Percentiles rank a stretch among this genome's conserved stretches.
These are phyloP conservation scores for Saccharomycopsis synnaedendra DNA, from an alignment of 805 yeast species.

Conservation along the genomic window DNA sequence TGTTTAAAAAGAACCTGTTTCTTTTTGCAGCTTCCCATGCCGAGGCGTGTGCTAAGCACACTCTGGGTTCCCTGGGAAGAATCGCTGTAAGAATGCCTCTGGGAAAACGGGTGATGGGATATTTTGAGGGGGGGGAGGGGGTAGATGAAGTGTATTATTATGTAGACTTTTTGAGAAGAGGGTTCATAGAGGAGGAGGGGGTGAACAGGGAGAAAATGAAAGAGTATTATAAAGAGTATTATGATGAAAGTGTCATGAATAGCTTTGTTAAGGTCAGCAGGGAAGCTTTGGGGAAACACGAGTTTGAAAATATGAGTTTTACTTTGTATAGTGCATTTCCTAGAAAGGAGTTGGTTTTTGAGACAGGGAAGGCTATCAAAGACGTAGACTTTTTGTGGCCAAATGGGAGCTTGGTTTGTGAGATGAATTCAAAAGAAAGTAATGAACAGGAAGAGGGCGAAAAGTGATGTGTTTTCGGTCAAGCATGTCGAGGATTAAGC, in stretches of 20 bases:
- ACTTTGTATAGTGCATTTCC: slow-evolving; percentile 7
- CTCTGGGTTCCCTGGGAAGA: slow-evolving; percentile 25
- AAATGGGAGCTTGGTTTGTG: slow-evolving; percentile 10
- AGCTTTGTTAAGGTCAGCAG: neutral
- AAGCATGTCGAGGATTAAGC: no score
- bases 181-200: slow-evolving; percentile 11
- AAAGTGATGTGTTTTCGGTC: neutral
- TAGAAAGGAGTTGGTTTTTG: slow-evolving; percentile 1
- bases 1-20: neutral
- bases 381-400: slow-evolving; percentile 2
- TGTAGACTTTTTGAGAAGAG: slow-evolving; percentile 40
- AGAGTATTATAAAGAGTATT: neutral
- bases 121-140: slow-evolving; percentile 33
- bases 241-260: slow-evolving; percentile 1
- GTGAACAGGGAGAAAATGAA: neutral
- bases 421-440: neutral
- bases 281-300: neutral
- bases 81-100: slow-evolving; percentile 57
- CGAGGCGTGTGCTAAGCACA: neutral
- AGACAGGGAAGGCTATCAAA: neutral
- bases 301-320: neutral
- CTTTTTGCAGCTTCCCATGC: slow-evolving; percentile 35
- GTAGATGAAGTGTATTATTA: slow-evolving; percentile 62
- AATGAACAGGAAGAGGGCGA: neutral
- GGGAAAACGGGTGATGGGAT: slow-evolving; percentile 47